A percentile compares a stretch with the other conserved stretches of the same genome.
phyloP scores from a whole-genome alignment of 2,329 filamentous ascomycete genomes.

The Clarireedia homoeocarpa region DNA sequence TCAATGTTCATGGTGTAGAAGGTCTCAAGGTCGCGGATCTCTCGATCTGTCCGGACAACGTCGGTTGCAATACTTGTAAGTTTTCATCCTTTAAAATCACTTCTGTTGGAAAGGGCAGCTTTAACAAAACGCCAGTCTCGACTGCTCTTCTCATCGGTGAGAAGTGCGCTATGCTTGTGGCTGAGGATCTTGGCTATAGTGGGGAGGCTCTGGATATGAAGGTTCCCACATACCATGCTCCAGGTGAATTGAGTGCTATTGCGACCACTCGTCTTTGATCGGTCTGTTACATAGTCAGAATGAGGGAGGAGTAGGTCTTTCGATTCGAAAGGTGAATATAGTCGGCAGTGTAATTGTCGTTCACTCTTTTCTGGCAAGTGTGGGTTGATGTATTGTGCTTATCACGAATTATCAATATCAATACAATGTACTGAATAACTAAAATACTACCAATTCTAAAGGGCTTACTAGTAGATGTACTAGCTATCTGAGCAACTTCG shows the following conservation, averaged over 20 bases:
- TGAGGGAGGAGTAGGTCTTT: too few relatives aligned
- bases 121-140: constrained; percentile 41
- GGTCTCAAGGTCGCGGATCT: constrained; percentile 39
- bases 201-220: constrained; percentile 65
- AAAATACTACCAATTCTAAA: too few relatives aligned
- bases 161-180: constrained; percentile 34
- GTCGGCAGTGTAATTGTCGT: neutral
- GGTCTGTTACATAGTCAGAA: too few relatives aligned
- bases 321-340: too few relatives aligned
- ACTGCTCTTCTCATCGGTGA: constrained; percentile 37
- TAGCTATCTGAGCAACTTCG: too few relatives aligned
- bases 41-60: constrained; percentile 29
- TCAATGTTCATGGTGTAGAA: constrained; percentile 34
- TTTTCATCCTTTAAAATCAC: neutral
- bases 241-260: constrained; percentile 33
- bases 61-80: constrained; percentile 37
- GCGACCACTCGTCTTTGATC: constrained; percentile 6
- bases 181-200: constrained; percentile 40
- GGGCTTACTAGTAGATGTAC: too few relatives aligned
- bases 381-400: constrained; percentile 6
- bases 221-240: constrained; percentile 54
- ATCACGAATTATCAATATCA: neutral
- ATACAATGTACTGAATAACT: too few relatives aligned
- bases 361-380: neutral
- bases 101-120: constrained; percentile 14